Evolutionary conservation across 2,329 filamentous ascomycete species (phyloP), one percentile per base, ranked within the genome.

Genomic region (Xylaria sp.): DNA sequence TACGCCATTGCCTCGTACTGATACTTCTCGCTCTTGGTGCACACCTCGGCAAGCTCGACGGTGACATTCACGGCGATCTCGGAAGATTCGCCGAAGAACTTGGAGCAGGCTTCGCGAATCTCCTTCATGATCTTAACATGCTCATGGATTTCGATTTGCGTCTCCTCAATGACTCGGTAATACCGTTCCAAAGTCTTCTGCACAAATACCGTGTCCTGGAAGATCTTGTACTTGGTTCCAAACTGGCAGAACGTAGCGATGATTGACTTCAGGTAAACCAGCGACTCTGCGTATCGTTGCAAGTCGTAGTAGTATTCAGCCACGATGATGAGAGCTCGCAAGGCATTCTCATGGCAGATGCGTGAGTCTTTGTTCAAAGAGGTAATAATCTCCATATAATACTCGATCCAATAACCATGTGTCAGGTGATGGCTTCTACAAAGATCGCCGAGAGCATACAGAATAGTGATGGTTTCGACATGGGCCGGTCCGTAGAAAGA

Each of bases 351-450:
- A 32, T 71, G 66, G 52, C 67, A 71, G 37, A 71, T 65, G 2
- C 44, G 55, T 1, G 59, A 55, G 20, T 63, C 70, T 15, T 71
- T 71, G 13, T 71, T 71, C 51, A 71, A 34, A 2, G 59, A 41
- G 3, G 65, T 44, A 20, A 67, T 62, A 25, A 71, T 71, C 48
- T 71, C 70, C 1, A 67, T 67, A 25, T 71, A 71, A 32, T 71
- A 71, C 25, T 71, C 66, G 46, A 71, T 70, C 70, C 70, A 71
- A 13, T 71, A 71, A 5, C 67, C 67, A 46, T 71, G 67, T 5
- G 70, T 71, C 60, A 71, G 34, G 44, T 70, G 64, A 37, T 71
- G 70, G 25, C 52, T 66, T 54, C 70, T 60, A 23, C 70, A 71
- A 48, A 66, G 18, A 28, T 71, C 70, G 8, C 70, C 70, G 25